Evolutionary conservation across 2,329 filamentous ascomycete species (phyloP), one percentile per base, ranked within the genome.

Genomic region (Metarhizium humberi): DNA sequence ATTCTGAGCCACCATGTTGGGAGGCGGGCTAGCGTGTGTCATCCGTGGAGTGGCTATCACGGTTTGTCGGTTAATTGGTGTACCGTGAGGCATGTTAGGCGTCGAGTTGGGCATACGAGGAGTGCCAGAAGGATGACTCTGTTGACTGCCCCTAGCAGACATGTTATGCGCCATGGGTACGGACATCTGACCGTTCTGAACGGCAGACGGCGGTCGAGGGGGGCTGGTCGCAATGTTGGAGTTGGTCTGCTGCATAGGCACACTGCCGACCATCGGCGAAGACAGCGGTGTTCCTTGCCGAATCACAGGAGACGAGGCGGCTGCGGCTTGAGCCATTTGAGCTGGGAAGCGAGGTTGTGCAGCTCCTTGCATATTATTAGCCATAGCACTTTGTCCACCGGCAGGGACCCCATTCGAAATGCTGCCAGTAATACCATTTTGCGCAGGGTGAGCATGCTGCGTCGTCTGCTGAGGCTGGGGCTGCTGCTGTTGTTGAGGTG

Each of bases 221-320:
- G 86, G 86, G 63, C 85, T 89, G 52, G 76, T 82, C 20, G 83
- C 84, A 76, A 88, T 85, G 61, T 78, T 85, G 1, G 86, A 87
- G 51, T 79, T 82, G 32, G 82, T 83, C 40, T 78, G 77, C 58
- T 85, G 81, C 84, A 87, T 87, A 0, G 81, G 72, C 30, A 80
- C 79, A 40, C 78, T 78, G 47, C 75, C 75, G n/a, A 82, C 78
- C 75, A 82, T 84, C 8, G 84, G 84, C 1, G 84, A 86, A 5
- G 84, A 86, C 72, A 81, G 81, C 13, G 84, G 84, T 1, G 83
- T 86, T 25, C 79, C 80, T 61, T 87, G 83, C 14, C 81, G 77
- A 25, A 80, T 69, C 56, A 84, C 74, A 0, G 88, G 88, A n/a
- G 88, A 90, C 8, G 85, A 84, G 1, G 82, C 84, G 4, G 81